A percentile compares a stretch with the other conserved stretches of the same genome.
Conservation (phyloP, 2,329 filamentous ascomycete genomes). For the Sclerotinia trifoliorum region DNA sequence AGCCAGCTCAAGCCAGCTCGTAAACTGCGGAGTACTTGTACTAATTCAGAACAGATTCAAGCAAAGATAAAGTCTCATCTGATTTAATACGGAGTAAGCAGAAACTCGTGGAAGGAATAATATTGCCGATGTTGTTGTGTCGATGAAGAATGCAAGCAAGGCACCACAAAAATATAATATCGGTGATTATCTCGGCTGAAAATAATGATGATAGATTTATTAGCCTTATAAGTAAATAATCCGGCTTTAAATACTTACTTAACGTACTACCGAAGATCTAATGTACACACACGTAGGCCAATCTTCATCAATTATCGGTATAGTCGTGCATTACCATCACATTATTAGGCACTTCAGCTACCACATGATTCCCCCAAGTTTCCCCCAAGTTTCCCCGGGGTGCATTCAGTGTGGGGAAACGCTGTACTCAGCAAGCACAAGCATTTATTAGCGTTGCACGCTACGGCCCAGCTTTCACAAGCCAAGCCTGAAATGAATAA, state of each 20-base stretch:
- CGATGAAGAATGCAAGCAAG: too few relatives aligned
- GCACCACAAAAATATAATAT: neutral
- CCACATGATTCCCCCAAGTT: conserved; percentile 8
- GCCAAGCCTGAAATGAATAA: neutral
- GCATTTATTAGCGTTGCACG: neutral
- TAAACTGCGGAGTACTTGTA: too few relatives aligned
- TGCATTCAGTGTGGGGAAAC: conserved; percentile 9
- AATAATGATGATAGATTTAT: too few relatives aligned
- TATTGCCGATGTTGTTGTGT: neutral
- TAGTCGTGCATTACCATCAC: neutral
- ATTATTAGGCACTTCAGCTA: neutral
- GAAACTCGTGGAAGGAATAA: neutral
- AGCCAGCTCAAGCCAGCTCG: conserved; percentile 2
- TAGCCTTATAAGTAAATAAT: too few relatives aligned
- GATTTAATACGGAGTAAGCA: neutral
- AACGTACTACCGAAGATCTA: neutral
- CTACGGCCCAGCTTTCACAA: neutral
- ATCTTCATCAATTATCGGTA: too few relatives aligned
- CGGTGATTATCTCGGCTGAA: too few relatives aligned
- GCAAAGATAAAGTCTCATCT: neutral
- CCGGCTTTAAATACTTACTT: too few relatives aligned
- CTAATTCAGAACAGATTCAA: neutral
- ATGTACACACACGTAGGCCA: neutral
- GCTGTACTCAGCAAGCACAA: neutral
- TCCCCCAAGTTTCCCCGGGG: neutral